Percentiles rank a stretch among this genome's conserved stretches.
phyloP scores from a whole-genome alignment of 1,284 basidiomycete species.

The Melampsora larici-populina region DNA sequence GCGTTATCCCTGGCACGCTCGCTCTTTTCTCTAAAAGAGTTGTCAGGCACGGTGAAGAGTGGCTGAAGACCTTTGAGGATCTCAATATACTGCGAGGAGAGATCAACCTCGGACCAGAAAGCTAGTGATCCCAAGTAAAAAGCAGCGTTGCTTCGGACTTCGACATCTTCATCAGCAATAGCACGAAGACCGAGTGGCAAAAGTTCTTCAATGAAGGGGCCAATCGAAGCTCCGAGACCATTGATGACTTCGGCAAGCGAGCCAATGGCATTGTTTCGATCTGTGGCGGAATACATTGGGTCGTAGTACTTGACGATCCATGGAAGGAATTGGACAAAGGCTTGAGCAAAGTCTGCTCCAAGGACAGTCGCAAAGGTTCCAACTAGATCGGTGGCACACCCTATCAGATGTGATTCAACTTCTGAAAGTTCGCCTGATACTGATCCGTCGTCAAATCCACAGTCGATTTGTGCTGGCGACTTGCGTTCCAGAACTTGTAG shows the following conservation, averaged over 20 bases:
- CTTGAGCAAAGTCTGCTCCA: constrained; percentile 77
- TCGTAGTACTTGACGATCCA: constrained; percentile 87
- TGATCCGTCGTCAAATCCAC: constrained; percentile 84
- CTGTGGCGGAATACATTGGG: constrained; percentile 63
- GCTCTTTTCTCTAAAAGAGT: constrained; percentile 64
- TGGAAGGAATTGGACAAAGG: constrained; percentile 81
- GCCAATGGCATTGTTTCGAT: constrained; percentile 89
- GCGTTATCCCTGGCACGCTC: constrained; percentile 90
- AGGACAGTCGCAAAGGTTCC: constrained; percentile 81
- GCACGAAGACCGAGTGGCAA: constrained; percentile 79
- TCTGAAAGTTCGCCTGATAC: constrained; percentile 75
- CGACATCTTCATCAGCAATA: constrained; percentile 77
- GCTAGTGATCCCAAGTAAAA: constrained; percentile 90
- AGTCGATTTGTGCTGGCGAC: constrained; percentile 91
- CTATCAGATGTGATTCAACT: constrained; percentile 92
- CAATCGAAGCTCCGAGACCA: constrained; percentile 82
- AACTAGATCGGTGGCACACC: constrained; percentile 90
- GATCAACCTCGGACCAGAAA: constrained; percentile 78
- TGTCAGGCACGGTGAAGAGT: constrained; percentile 69
- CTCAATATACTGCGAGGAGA: constrained; percentile 75
- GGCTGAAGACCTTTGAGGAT: constrained; percentile 77
- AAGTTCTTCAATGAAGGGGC: constrained; percentile 74
- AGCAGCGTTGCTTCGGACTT: constrained; percentile 93
- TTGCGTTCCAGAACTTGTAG: constrained; percentile 84
- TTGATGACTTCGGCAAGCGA: constrained; percentile 92